Percentiles rank a stretch among this genome's conserved stretches.
Evolutionary conservation across 2,329 filamentous ascomycete genomes (phyloP).

Genomic region (Dactylellina leptospora): DNA sequence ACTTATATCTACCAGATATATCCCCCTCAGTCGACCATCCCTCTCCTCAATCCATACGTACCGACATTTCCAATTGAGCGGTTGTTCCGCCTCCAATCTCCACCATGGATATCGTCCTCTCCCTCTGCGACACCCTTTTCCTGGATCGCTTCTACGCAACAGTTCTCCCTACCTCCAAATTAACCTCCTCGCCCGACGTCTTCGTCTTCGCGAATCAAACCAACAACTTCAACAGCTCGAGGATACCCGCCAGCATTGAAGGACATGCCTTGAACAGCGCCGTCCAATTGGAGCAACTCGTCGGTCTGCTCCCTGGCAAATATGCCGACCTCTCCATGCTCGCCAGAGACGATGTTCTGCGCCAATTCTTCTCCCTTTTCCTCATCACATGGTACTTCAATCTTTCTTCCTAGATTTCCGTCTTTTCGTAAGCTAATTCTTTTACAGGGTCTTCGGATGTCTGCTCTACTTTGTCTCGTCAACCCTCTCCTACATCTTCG

Average conservation of each 20-base stretch:
- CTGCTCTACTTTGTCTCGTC: slow-evolving; percentile 86
- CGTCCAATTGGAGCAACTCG: slow-evolving; percentile 26
- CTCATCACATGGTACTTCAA: slow-evolving; percentile 80
- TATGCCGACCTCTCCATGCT: slow-evolving; percentile 82
- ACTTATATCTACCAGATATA: not conserved
- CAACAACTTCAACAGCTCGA: slow-evolving; percentile 67
- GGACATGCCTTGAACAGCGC: slow-evolving; percentile 32
- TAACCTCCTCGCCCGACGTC: slow-evolving; percentile 65
- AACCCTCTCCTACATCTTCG: slow-evolving; percentile 81
- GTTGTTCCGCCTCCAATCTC: not conserved
- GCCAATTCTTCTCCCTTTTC: slow-evolving; percentile 79
- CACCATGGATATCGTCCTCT: slow-evolving; percentile 90
- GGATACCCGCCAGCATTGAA: slow-evolving; percentile 61
- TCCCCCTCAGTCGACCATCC: not conserved
- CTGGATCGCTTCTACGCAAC: slow-evolving; percentile 81
- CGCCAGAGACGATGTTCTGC: slow-evolving; percentile 77
- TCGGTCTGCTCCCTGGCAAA: slow-evolving; percentile 74
- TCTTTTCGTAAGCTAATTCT: not conserved
- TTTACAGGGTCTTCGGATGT: slow-evolving; percentile 79
- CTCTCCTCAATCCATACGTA: not conserved
- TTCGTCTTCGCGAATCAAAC: slow-evolving; percentile 60
- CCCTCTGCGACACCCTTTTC: slow-evolving; percentile 81
- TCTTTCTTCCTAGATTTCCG: slow-evolving; percentile 44
- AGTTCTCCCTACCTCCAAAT: slow-evolving; percentile 61
- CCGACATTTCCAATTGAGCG: not conserved